phyloP scores from a whole-genome alignment of 1,284 basidiomycete species.

The Cerrena zonata region DNA sequence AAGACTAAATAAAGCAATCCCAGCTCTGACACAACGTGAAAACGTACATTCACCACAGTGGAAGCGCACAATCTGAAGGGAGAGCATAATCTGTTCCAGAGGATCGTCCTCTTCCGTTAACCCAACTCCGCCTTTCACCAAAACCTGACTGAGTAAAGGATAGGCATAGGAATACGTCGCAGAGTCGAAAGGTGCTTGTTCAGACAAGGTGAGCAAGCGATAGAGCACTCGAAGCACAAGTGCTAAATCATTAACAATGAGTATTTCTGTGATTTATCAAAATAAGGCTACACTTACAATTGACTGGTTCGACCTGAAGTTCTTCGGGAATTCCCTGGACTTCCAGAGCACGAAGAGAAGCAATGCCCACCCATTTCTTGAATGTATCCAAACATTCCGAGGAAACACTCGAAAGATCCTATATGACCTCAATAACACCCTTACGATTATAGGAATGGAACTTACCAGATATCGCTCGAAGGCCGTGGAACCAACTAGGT shows the following conservation, averaged over 20 bases:
- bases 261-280: background rate
- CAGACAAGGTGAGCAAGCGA: constrained; percentile 76
- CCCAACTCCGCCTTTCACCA: constrained; percentile 63
- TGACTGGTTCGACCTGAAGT: constrained; percentile 65
- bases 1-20: too few species aligned
- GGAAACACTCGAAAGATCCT: constrained; percentile 62
- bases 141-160: constrained; percentile 72
- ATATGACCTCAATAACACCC: background rate
- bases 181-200: constrained; percentile 78
- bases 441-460: constrained; percentile 7
- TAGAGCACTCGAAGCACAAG: constrained; percentile 85
- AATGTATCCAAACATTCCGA: constrained; percentile 69
- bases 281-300: constrained; percentile 42
- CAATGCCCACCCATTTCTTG: constrained; percentile 71
- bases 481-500: constrained; percentile 53
- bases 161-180: constrained; percentile 81
- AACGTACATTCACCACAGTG: constrained; percentile 79
- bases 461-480: constrained; percentile 77
- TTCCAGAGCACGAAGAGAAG: constrained; percentile 69
- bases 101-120: constrained; percentile 66
- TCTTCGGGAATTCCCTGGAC: constrained; percentile 69
- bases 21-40: constrained; percentile 4
- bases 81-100: constrained; percentile 83
- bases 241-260: constrained; percentile 33
- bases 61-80: constrained; percentile 81